Evolutionary conservation across 2,329 filamentous ascomycete species (phyloP).

Genomic region (Hymenoscyphus fructigenus): DNA sequence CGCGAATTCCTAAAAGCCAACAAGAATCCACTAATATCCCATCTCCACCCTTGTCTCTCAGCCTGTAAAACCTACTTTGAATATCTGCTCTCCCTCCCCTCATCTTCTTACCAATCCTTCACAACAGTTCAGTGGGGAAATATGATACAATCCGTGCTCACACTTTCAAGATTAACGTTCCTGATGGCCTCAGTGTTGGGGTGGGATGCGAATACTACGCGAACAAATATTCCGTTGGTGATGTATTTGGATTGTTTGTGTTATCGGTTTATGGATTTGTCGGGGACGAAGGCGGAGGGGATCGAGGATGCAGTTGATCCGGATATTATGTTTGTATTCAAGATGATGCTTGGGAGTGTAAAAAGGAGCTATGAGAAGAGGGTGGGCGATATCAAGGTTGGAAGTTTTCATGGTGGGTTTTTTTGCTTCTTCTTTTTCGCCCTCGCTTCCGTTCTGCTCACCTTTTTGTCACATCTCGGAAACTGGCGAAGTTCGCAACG

Average conservation of each 20-base stretch:
- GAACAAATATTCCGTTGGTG: constrained; percentile 27
- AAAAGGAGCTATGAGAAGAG: constrained; percentile 29
- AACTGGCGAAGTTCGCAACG: too few relatives aligned
- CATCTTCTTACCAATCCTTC: constrained; percentile 22
- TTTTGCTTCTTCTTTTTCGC: neutral
- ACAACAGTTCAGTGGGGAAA: constrained; percentile 25
- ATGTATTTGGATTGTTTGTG: constrained; percentile 35
- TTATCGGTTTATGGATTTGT: constrained; percentile 24
- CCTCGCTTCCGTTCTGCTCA: neutral
- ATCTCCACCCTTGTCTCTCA: constrained; percentile 19
- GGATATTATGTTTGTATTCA: constrained; percentile 28
- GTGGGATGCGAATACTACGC: constrained; percentile 29
- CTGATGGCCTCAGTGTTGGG: constrained; percentile 27
- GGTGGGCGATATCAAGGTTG: constrained; percentile 21
- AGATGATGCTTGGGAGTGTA: constrained; percentile 28
- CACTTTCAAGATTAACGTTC: constrained; percentile 31
- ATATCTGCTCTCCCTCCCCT: constrained; percentile 30
- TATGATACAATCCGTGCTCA: constrained; percentile 26
- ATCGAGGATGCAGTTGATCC: constrained; percentile 12
- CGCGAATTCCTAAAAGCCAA: neutral
- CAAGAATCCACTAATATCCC: constrained; percentile 11
- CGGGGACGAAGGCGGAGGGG: neutral
- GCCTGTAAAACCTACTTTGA: constrained; percentile 30
- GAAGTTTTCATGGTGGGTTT: constrained; percentile 15
- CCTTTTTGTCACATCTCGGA: neutral